Evolutionary conservation across 73 alveolate species (phyloP), one percentile per base, ranked within the genome.

Genomic region (Paramecium pentaurelia): DNA sequence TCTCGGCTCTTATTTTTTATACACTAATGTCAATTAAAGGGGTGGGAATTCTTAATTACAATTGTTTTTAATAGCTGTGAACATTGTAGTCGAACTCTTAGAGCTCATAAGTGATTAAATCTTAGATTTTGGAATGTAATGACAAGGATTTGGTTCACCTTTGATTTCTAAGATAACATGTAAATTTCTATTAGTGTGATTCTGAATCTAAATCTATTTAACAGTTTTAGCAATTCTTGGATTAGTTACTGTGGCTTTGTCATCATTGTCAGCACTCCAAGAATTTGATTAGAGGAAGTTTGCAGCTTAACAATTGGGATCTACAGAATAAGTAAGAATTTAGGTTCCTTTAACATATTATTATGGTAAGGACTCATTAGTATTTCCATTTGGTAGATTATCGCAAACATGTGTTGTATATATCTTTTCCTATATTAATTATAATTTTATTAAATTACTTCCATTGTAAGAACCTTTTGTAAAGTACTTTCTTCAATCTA

Each of bases 101-200:
- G 71, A 64, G 16, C 42, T 44, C 77, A 80, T 42, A 27, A 45
- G 44, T n/a, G 77, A 32, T 49, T 80, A 27, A 25, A 80, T 80
- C 28, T 80, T 80, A n/a, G 91, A 45, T 49, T 27, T 80, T 16
- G 91, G 91, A 20, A 80, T 44, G 34, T 20, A 45, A 36, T 80
- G 91, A 20, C 64, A 42, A 9, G 38, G 30, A 42, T 80, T 80
- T 0, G 25, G 3, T 6, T 40, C 37, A 9, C 64, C 51, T 27
- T 80, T 80, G 10, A 80, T 45, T 22, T 28, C 44, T 80, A 80
- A n/a, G 18, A 80, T 80, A 20, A 80, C 91, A 80, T 80, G 91
- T 25, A 49, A 25, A 80, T 80, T 42, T 49, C 75, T 80, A 6
- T 22, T 80, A 3, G 71, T 45, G 30, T 42, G 30, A 25, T 80